These are phyloP conservation scores for Lactifluus rugatus DNA, from an alignment of 768 basidiomycete genomes.

Conservation along the genomic window DNA sequence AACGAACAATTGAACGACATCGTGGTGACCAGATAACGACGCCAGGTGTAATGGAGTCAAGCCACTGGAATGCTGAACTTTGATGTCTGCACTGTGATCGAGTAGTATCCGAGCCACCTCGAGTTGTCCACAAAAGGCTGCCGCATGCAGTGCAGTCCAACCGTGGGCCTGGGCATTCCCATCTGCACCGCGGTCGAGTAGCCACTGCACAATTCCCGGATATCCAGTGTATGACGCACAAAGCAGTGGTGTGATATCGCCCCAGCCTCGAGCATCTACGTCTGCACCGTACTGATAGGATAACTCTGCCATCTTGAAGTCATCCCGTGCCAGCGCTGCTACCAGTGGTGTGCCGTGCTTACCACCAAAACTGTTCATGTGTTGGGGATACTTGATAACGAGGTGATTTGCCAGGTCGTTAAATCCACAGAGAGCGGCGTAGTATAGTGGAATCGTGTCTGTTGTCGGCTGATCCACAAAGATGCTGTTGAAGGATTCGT, in stretches of 20 bases:
- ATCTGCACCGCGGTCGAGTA: not conserved
- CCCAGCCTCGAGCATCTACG: not conserved
- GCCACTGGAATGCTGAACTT: slow-evolving; percentile 20
- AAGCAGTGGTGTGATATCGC: not conserved
- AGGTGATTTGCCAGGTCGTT: not conserved
- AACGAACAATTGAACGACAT: not conserved
- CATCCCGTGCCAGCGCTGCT: not conserved
- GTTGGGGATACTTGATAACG: not conserved
- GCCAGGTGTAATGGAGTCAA: not conserved
- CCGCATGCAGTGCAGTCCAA: not conserved
- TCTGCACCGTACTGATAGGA: not conserved
- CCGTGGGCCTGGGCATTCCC: not conserved
- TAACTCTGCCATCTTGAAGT: not conserved
- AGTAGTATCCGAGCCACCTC: not conserved
- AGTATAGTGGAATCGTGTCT: not conserved
- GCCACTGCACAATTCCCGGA: not conserved
- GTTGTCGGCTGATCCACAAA: rapidly evolving
- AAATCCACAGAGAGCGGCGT: not conserved
- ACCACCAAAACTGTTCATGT: not conserved
- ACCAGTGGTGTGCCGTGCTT: not conserved
- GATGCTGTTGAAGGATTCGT: not conserved
- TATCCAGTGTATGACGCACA: not conserved
- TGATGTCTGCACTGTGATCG: not conserved
- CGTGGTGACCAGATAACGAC: not conserved
- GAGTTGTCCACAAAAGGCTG: not conserved